Evolutionary conservation across 192 early-diverging fungal genomes (phyloP).

Genomic region (Jimgerdemannia lactiflua): DNA sequence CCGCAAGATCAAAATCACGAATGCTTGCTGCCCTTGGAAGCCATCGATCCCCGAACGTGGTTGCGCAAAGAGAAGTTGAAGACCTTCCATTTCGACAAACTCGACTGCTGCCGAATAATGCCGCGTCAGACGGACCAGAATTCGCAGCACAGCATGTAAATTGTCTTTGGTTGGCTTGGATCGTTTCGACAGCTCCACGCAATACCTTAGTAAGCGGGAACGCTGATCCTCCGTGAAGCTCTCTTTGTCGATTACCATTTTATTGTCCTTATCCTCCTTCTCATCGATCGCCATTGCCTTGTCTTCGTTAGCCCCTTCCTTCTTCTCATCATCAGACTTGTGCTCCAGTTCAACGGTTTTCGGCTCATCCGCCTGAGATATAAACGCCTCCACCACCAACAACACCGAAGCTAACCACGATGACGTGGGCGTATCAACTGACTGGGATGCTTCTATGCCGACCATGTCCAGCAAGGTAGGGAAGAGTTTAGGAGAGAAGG

Average conservation of each 20-base stretch:
- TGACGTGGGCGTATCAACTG: conserved; percentile 21
- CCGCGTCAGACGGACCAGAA: conserved; percentile 83
- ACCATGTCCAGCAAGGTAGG: conserved; percentile 18
- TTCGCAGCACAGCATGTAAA: conserved; percentile 68
- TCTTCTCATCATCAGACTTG: conserved; percentile 10
- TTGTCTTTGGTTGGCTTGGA: conserved; percentile 42
- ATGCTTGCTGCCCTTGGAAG: conserved; percentile 75
- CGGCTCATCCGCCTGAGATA: conserved; percentile 66
- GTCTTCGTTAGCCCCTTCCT: conserved; percentile 22
- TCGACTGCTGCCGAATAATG: conserved; percentile 53
- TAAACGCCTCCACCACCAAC: conserved; percentile 61
- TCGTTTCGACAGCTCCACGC: conserved; percentile 34
- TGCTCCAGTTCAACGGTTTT: conserved; percentile 1
- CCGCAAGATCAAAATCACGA: conserved; percentile 84
- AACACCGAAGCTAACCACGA: conserved; percentile 57
- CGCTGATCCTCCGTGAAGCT: conserved; percentile 19
- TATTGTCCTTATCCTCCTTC: conserved; percentile 27
- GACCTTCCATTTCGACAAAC: conserved; percentile 68
- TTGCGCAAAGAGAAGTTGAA: conserved; percentile 62
- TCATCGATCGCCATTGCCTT: conserved; percentile 14
- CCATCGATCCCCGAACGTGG: conserved; percentile 56
- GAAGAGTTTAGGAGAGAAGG: conserved; percentile 19
- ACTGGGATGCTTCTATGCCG: conserved; percentile 5
- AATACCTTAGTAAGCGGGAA: conserved; percentile 30
- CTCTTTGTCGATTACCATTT: conserved; percentile 41